Evolutionary conservation across 768 basidiomycete genomes (phyloP).

Genomic region (Chalciporus chontae): DNA sequence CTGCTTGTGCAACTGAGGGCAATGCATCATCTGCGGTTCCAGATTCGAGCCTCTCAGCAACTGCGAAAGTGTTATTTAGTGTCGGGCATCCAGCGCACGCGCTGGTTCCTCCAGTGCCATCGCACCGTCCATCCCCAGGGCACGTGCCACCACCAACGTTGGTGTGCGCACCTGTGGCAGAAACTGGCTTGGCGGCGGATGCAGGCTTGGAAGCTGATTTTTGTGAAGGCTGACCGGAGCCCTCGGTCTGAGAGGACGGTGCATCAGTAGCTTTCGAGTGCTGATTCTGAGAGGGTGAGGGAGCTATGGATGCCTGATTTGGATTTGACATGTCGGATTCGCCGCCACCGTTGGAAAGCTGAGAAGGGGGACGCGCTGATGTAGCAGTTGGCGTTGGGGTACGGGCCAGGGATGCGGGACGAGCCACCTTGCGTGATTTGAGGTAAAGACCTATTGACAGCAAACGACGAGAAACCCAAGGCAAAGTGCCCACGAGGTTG

Average conservation of each 20-base stretch:
- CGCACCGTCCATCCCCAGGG: conserved; percentile 96
- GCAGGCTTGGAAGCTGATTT: conserved; percentile 24
- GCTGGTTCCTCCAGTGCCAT: conserved; percentile 92
- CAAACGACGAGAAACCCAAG: conserved; percentile 32
- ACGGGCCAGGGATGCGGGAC: conserved; percentile 57
- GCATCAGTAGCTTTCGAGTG: conserved; percentile 30
- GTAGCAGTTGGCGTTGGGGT: conserved; percentile 33
- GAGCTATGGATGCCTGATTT: conserved; percentile 34
- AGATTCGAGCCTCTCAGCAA: conserved; percentile 40
- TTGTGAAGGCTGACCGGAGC: conserved; percentile 22
- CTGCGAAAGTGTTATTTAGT: conserved; percentile 78
- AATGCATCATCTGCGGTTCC: conserved; percentile 20
- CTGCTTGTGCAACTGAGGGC: conserved; percentile 11
- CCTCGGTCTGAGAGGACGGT: conserved; percentile 25
- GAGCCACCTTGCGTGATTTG: conserved; percentile 76
- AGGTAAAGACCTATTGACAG: conserved; percentile 70
- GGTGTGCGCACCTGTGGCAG: conserved; percentile 31
- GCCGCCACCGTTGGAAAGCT: conserved; percentile 32
- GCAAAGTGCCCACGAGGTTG: conserved; percentile 35
- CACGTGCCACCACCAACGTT: conserved; percentile 64
- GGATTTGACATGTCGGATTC: conserved; percentile 36
- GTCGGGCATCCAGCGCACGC: conserved; percentile 96
- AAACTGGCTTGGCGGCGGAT: conserved; percentile 26
- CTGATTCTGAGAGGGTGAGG: conserved; percentile 29
- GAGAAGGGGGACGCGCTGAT: conserved; percentile 30